Conservation (phyloP, 306 rosid species). For the Prunus campanulata region DNA sequence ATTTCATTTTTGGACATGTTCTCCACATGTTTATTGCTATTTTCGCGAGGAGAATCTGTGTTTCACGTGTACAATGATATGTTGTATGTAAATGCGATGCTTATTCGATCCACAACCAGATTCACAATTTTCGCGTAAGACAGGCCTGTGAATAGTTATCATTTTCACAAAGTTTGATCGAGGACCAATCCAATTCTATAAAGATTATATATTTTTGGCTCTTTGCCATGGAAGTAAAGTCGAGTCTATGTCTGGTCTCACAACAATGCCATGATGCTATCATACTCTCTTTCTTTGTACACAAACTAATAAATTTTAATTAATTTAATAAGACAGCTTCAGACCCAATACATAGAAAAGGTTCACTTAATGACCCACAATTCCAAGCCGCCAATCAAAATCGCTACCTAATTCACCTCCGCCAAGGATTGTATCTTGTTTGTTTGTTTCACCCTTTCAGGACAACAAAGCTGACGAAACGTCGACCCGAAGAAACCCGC, state of each 20-base stretch:
- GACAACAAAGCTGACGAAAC: not conserved
- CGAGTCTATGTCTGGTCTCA: too few species aligned
- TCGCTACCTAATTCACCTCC: not conserved
- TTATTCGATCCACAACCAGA: too few species aligned
- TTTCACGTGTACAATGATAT: too few species aligned
- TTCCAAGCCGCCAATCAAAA: conserved; percentile 8
- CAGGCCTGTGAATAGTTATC: too few species aligned
- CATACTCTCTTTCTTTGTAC: too few species aligned
- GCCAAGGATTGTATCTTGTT: not conserved
- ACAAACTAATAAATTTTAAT: too few species aligned
- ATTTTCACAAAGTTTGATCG: too few species aligned
- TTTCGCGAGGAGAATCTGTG: not conserved
- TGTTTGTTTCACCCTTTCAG: not conserved
- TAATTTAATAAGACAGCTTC: not conserved
- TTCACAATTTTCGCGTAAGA: too few species aligned
- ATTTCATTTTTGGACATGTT: not conserved
- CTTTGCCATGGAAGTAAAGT: not conserved
- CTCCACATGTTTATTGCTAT: not conserved
- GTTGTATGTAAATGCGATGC: too few species aligned
- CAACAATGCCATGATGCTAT: too few species aligned
- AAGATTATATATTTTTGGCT: too few species aligned
- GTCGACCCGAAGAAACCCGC: not conserved
- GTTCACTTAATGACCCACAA: not conserved
- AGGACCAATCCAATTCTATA: too few species aligned
- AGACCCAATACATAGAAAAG: not conserved